Evolutionary conservation across 352 stramenopile species (phyloP).

Genomic region (Paralagenidium karlingii): DNA sequence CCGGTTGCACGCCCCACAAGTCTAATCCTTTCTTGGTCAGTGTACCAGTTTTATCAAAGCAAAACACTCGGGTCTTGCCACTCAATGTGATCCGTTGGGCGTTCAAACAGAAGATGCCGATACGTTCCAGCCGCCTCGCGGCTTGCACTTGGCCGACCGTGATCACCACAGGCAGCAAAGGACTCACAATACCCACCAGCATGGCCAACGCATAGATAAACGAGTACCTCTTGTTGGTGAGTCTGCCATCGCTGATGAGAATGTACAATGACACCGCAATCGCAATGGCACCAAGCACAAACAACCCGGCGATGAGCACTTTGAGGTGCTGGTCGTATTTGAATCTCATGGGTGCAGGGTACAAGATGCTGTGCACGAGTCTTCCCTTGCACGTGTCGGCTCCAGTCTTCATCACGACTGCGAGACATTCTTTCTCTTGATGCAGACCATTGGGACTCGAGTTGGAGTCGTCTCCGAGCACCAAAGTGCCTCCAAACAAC

Average conservation of each 20-base stretch:
- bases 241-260: slow-evolving; percentile 42
- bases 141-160: slow-evolving; percentile 80
- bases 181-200: slow-evolving; percentile 59
- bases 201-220: slow-evolving; percentile 77
- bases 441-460: too few species aligned
- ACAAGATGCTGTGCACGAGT: slow-evolving; percentile 79
- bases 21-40: slow-evolving; percentile 74
- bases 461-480: slow-evolving; percentile 53
- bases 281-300: slow-evolving; percentile 59
- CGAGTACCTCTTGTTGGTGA: slow-evolving; percentile 55
- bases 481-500: slow-evolving; percentile 75
- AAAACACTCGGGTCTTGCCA: slow-evolving; percentile 84
- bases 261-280: slow-evolving; percentile 67
- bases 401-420: slow-evolving; percentile 68
- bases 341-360: slow-evolving; percentile 75
- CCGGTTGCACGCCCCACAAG: slow-evolving; percentile 13
- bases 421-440: slow-evolving; percentile 51
- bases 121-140: slow-evolving; percentile 54
- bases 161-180: slow-evolving; percentile 83
- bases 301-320: slow-evolving; percentile 66
- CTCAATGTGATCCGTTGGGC: slow-evolving; percentile 73
- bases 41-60: slow-evolving; percentile 86
- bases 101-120: slow-evolving; percentile 76
- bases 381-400: slow-evolving; percentile 78
- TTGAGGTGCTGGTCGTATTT: slow-evolving; percentile 88